Evolutionary conservation across 306 rosid genomes (phyloP), one percentile per base, ranked within the genome.

Genomic region (Cotoneaster glaucophyllus): DNA sequence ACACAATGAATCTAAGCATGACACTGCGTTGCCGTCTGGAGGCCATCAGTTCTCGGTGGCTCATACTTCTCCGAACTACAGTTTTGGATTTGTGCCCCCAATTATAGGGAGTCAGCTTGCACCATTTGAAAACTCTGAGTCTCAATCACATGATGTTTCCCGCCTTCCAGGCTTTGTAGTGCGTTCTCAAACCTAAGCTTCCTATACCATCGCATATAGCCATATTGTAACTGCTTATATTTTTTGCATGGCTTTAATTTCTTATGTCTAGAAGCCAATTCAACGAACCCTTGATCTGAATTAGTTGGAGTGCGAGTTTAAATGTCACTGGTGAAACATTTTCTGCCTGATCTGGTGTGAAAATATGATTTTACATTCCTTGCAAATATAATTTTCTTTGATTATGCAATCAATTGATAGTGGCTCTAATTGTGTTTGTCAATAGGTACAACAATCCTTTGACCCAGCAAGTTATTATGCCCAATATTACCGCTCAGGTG

Each of bases 381-480:
- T 26, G 25, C 76, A 72, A 67, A 77, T 77, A 64, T 44, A 22
- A 66, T 69, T 26, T 72, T 67, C 8, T 37, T 26, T 64, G 53
- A 52, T 74, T 48, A 56, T 76, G 37, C 59, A 75, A 70, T 37
- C 48, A 24, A 31, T 45, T 79, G 70, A 28, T 73, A 75, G 53
- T 74, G 50, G 71, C 71, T 25, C 2, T 67, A 43, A 81, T 53
- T 75, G 19, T 39, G 69, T 48, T 48, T 84, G 37, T 82, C 74
- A 82, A 70, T 77, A 92, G 98, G 93, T 95, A 58, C 96, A 88
- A 67, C 96, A 80, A 62, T 93, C 91, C 31, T 83, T 87, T 74
- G 97, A 95, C 82, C 96, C 92, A 24, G 17, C 97, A 73, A 88
- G 86, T 79, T 95, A 95, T 73, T 92, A 92, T 83, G 93, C 91